Evolutionary conservation across 306 rosid genomes (phyloP), one percentile per base, ranked within the genome.

Genomic region (Psophocarpus tetragonolobus): DNA sequence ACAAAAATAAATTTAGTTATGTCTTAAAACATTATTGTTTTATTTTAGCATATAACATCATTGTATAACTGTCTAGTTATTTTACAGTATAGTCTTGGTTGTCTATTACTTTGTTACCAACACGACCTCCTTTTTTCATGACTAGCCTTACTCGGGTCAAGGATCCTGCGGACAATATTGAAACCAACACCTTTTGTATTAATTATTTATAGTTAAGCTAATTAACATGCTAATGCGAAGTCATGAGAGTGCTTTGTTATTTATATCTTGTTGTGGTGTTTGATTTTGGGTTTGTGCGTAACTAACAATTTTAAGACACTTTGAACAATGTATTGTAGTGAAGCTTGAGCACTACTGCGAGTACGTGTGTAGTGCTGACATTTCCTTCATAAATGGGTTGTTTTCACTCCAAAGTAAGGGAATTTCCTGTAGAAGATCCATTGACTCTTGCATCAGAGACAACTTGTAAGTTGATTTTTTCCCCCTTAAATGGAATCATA

Each of bases 351-450:
- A 66, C 74, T 72, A 24, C 45, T 75, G 18, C 23, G n/a, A 7
- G 76, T 20, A 13, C 70, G 77, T 41, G 47, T 68, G 20, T n/a
- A 47, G 71, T 68, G 64, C 78, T 71, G 53, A 50, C 35, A 39
- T 75, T 58, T 83, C 85, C 72, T 74, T 71, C 54, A 73, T 64
- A 84, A 89, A 92, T 95, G 99, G 99, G 99, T 26, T 95, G 99
- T 76, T 63, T 87, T 15, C 53, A 74, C 73, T 91, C 99, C 21
- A 92, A 70, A 76, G 86, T 73, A 32, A 73, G 79, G 18, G 82
- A 56, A 38, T 80, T 41, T 79, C 90, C 81, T 0, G 84, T 82
- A 11, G 93, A 91, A 76, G 89, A 90, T 29, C 90, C 96, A 58
- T 30, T 84, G 8, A 47, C 15, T 36, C 97, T 95, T 32, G 92